Evolutionary conservation across 129 eudicot species (phyloP).

Genomic region (Sambucus nigra): DNA sequence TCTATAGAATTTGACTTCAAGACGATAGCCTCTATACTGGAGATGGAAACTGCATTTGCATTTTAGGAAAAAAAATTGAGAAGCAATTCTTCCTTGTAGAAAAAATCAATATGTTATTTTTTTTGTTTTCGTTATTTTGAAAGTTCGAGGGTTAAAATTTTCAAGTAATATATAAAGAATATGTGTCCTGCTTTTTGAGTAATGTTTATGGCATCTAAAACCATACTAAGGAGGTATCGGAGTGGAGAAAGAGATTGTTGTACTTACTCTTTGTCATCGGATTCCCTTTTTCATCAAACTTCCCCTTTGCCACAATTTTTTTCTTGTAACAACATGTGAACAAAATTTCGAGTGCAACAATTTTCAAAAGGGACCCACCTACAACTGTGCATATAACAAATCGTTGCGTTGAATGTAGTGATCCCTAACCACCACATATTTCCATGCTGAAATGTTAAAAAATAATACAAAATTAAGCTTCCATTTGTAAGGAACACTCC

Average conservation of each 20-base stretch:
- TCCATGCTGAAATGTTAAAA: constrained; percentile 44
- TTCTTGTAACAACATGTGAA: constrained; percentile 39
- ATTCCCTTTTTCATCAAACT: constrained; percentile 27
- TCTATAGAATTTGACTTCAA: constrained; percentile 50
- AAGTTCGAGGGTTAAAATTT: no score
- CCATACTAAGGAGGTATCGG: no score
- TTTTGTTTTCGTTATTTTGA: no score
- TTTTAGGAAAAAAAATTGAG: neutral
- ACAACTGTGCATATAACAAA: constrained; percentile 38
- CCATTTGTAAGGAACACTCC: no score
- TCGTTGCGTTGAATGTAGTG: constrained; percentile 25
- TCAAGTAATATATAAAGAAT: no score
- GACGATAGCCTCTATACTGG: constrained; percentile 44
- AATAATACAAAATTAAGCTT: no score
- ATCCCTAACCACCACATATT: constrained; percentile 25
- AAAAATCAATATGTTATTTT: no score
- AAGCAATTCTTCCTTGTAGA: neutral
- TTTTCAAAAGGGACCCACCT: constrained; percentile 33
- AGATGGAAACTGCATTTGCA: constrained; percentile 67
- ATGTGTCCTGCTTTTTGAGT: no score
- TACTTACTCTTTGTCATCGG: constrained; percentile 63
- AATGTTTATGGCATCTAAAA: no score
- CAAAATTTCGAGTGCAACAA: constrained; percentile 21
- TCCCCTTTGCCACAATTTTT: constrained; percentile 18
- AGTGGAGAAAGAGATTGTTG: neutral